phyloP scores from a whole-genome alignment of 2,329 filamentous ascomycete genomes.

The Sclerotinia nivalis region DNA sequence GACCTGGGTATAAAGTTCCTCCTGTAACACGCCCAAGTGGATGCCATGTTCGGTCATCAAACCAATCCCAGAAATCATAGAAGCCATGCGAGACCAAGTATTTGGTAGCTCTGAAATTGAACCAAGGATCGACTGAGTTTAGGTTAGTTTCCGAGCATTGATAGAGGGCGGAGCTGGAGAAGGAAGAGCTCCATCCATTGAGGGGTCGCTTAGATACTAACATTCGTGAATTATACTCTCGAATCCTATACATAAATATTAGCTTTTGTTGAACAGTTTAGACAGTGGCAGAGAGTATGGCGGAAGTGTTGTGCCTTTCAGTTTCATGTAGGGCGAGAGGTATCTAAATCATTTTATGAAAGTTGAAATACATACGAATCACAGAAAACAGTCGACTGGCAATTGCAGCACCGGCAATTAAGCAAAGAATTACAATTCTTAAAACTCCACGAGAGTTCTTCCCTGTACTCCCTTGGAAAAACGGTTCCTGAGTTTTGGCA shows the following conservation, averaged over 20 bases:
- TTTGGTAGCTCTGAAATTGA: conserved; percentile 98
- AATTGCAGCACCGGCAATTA: conserved; percentile 89
- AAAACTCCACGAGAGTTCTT: conserved; percentile 82
- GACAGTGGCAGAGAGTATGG: background rate
- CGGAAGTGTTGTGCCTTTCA: background rate
- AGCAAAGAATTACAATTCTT: conserved; percentile 82
- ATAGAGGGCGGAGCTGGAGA: conserved; percentile 33
- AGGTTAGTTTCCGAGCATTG: conserved; percentile 37
- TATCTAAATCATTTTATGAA: conserved; percentile 13
- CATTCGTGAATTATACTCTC: conserved; percentile 99
- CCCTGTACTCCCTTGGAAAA: conserved; percentile 77
- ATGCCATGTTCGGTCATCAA: conserved; percentile 99
- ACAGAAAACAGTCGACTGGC: conserved; percentile 96
- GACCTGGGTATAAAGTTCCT: conserved; percentile 95
- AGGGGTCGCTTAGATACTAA: conserved; percentile 53
- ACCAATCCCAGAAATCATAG: conserved; percentile 99
- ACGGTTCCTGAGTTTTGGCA: conserved; percentile 43
- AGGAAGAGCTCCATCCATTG: conserved; percentile 26
- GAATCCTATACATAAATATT: conserved; percentile 63
- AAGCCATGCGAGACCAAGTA: conserved; percentile 97
- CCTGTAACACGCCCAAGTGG: conserved; percentile 96
- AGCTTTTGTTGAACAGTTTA: conserved; percentile 30
- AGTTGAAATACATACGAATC: conserved; percentile 69
- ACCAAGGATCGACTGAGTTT: conserved; percentile 91
- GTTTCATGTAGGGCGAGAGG: conserved; percentile 1